A percentile compares a stretch with the other conserved stretches of the same genome.
These are phyloP conservation scores for Quillaja saponaria DNA, from an alignment of 306 rosid species.

Conservation along the genomic window DNA sequence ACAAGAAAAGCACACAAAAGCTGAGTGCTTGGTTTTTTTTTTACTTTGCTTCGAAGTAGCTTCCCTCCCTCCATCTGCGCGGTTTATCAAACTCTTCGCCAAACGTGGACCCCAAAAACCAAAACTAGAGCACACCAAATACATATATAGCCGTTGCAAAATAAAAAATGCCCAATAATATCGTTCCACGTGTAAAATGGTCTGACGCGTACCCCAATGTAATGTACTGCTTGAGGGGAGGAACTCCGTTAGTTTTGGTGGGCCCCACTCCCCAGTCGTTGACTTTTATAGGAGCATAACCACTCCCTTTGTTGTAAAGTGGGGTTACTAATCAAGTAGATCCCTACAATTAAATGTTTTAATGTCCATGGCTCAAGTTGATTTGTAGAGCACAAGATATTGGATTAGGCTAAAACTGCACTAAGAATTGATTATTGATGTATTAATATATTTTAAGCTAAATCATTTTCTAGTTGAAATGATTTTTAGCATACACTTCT, in stretches of 20 bases:
- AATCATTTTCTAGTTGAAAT: too few species aligned
- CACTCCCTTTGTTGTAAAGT: slow-evolving; percentile 34
- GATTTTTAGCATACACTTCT: too few species aligned
- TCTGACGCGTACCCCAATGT: slow-evolving; percentile 46
- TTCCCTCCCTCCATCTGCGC: neutral
- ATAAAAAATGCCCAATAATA: neutral
- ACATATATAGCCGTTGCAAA: slow-evolving; percentile 37
- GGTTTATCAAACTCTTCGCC: slow-evolving; percentile 32
- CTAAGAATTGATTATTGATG: too few species aligned
- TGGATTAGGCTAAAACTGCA: slow-evolving; percentile 27
- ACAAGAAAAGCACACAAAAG: too few species aligned
- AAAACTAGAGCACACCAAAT: slow-evolving; percentile 11
- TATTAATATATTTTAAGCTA: too few species aligned
- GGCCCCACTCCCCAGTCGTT: slow-evolving; percentile 41
- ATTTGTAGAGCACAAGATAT: neutral
- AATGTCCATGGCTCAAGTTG: neutral
- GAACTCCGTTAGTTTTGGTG: too few species aligned
- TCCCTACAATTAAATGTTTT: neutral
- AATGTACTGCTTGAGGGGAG: too few species aligned
- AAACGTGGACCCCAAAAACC: slow-evolving; percentile 33
- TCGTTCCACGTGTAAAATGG: slow-evolving; percentile 23
- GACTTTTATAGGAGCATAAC: slow-evolving; percentile 36
- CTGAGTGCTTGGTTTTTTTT: neutral
- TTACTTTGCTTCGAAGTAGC: slow-evolving; percentile 25
- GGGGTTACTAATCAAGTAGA: slow-evolving; percentile 33